Percentiles rank a stretch among this genome's conserved stretches.
Evolutionary conservation across 768 basidiomycete genomes (phyloP).

Genomic region (Tulasnella sp.): DNA sequence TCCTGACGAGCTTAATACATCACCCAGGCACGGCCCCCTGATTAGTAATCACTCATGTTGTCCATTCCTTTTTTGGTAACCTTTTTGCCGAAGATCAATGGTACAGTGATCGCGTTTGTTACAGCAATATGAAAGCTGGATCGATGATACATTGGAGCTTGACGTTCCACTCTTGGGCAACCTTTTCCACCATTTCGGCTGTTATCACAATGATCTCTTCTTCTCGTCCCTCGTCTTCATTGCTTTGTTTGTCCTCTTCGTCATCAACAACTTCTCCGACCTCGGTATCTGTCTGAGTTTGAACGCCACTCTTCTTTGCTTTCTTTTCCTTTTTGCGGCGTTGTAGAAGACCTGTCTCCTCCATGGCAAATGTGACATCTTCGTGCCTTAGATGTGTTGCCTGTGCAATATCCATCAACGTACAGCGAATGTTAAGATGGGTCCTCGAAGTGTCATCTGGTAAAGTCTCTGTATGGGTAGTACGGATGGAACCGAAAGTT

Average conservation of each 20-base stretch:
- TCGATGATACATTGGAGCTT: slow-evolving; percentile 34
- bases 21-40: too few species aligned
- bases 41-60: too few species aligned
- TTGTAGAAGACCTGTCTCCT: slow-evolving; percentile 68
- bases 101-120: too few species aligned
- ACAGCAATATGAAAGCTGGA: slow-evolving; percentile 25
- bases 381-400: slow-evolving; percentile 73
- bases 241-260: slow-evolving; percentile 25
- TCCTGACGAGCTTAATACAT: too few species aligned
- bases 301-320: not conserved
- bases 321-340: slow-evolving; percentile 26
- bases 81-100: too few species aligned
- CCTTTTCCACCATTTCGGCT: slow-evolving; percentile 50
- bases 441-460: slow-evolving; percentile 57
- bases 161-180: slow-evolving; percentile 55
- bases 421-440: slow-evolving; percentile 54
- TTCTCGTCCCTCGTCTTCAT: slow-evolving; percentile 17
- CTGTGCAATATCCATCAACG: slow-evolving; percentile 61
- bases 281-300: not conserved
- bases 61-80: too few species aligned
- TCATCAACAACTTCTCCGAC: slow-evolving; percentile 20
- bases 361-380: slow-evolving; percentile 79
- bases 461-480: slow-evolving; percentile 43
- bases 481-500: slow-evolving; percentile 28
- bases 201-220: slow-evolving; percentile 44